Base-by-base conservation (phyloP, 179 eudicot species). In the Silene coronaria region DNA sequence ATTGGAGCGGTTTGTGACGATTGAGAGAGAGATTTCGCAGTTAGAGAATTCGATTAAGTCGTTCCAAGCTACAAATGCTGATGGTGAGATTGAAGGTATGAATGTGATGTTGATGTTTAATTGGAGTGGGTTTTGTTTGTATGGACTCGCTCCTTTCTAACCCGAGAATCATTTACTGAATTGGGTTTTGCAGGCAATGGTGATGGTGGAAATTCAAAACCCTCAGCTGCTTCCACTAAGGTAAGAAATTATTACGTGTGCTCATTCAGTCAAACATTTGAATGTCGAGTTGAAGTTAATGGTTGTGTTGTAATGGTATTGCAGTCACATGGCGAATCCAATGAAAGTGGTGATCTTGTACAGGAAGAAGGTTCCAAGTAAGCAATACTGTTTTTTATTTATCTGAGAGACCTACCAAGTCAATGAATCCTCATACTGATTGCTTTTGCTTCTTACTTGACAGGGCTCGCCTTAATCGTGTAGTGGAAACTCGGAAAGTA, bases 391-490 rank as follows among this genome's bases (percentile, higher is more conserved):
- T 16, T 60, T 57, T 22, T 27, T 24, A 13, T 45, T 45, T 59
- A 24, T 57, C 66, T 45, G n/a, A 10, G 24, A 19, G 38, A 67
- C 27, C 24, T 64, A 14, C 21, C 9, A 57, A 53, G 71, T 34
- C 53, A 38, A 46, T 38, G 12, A 78, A n/a, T 34, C 51, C 16
- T 28, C 51, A 1, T n/a, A n/a, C 64, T 57, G 48, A 45, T 38
- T 55, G 36, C 51, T 58, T 80, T 69, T 77, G 61, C 34, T 59
- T 61, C 64, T 75, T 75, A 36, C 51, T 82, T 78, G 28, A 68
- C 73, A 92, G 97, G 86, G 83, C 67, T 65, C 96, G 86, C 62
- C 91, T 92, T 67, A 88, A 91, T 32, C 93, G 96, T 74, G 92
- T 89, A 34, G 77, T 91, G 69, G 91, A 92, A 72, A 87, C 88